Conservation (phyloP, 2,329 filamentous ascomycete species). For the Diplodia intermedia region DNA sequence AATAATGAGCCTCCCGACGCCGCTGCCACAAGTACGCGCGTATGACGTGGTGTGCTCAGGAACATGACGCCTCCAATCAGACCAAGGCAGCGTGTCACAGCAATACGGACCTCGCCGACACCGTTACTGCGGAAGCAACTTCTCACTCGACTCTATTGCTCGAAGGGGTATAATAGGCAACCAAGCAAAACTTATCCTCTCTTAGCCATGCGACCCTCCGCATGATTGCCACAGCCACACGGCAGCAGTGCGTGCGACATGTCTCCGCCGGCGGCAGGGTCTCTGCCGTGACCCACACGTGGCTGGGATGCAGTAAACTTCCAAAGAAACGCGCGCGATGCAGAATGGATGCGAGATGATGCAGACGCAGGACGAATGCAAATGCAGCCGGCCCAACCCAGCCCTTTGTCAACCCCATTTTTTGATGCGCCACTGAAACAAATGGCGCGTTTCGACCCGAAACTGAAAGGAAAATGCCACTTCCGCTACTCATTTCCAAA, state of each 20-base stretch:
- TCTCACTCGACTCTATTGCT: constrained; percentile 18
- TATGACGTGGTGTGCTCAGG: constrained; percentile 23
- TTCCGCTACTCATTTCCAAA: constrained; percentile 29
- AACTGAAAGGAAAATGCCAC: constrained; percentile 21
- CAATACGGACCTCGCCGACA: not conserved
- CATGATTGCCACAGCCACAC: not conserved
- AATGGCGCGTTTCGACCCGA: constrained; percentile 26
- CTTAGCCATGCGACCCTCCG: not conserved
- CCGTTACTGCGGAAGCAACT: not conserved
- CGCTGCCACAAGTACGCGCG: constrained; percentile 1
- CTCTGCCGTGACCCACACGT: constrained; percentile 23
- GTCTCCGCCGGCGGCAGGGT: constrained; percentile 1
- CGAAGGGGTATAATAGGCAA: constrained; percentile 18
- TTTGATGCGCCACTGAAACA: constrained; percentile 29
- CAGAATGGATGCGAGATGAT: constrained; percentile 23
- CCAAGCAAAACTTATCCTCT: constrained; percentile 3
- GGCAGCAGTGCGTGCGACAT: not conserved
- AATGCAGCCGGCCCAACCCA: constrained; percentile 23
- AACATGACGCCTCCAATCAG: constrained; percentile 3
- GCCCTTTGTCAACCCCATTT: constrained; percentile 24
- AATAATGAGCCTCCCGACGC: constrained; percentile 14
- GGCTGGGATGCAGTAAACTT: constrained; percentile 17
- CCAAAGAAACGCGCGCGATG: constrained; percentile 7
- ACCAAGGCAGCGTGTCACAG: constrained; percentile 17
- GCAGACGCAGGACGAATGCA: constrained; percentile 23